Percentiles rank a stretch among this genome's conserved stretches.
phyloP scores from a whole-genome alignment of 192 early-diverging fungal genomes.

The Pilobolus umbonatus region DNA sequence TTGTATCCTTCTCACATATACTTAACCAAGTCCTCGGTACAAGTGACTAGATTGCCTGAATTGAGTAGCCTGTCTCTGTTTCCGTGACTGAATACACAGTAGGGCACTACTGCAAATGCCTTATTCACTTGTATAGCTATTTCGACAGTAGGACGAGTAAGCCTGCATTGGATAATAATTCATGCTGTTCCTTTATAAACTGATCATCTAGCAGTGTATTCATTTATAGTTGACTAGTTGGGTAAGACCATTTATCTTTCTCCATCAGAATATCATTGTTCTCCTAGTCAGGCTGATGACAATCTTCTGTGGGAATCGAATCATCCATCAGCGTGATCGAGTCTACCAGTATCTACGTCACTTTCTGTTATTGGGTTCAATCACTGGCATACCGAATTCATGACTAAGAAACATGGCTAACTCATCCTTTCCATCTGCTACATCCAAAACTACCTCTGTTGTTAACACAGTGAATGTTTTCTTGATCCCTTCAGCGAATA shows the following conservation, averaged over 20 bases:
- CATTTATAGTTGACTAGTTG: constrained; percentile 16
- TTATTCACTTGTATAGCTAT: constrained; percentile 38
- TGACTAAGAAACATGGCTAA: constrained; percentile 42
- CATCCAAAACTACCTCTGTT: constrained; percentile 45
- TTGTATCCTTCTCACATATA: constrained; percentile 36
- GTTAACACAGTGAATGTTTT: constrained; percentile 32
- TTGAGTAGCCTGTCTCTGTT: constrained; percentile 40
- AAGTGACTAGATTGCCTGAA: constrained; percentile 30
- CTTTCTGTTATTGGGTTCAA: constrained; percentile 46
- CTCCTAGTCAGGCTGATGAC: constrained; percentile 21
- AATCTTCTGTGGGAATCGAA: constrained; percentile 3
- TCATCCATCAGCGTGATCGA: constrained; percentile 25
- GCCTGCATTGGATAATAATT: constrained; percentile 28
- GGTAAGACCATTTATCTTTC: constrained; percentile 8
- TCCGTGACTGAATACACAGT: constrained; percentile 54
- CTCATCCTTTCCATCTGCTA: constrained; percentile 54
- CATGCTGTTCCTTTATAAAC: constrained; percentile 29
- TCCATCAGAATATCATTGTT: constrained; percentile 10
- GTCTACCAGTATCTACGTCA: constrained; percentile 35
- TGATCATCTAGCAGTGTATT: constrained; percentile 30
- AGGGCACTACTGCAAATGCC: constrained; percentile 55
- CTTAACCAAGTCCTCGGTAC: constrained; percentile 40
- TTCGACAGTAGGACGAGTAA: constrained; percentile 52
- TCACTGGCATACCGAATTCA: constrained; percentile 37
- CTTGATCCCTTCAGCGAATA: constrained; percentile 54